Base-by-base conservation (phyloP, 1,284 basidiomycete species). In the Ceratobasidium sp. region DNA sequence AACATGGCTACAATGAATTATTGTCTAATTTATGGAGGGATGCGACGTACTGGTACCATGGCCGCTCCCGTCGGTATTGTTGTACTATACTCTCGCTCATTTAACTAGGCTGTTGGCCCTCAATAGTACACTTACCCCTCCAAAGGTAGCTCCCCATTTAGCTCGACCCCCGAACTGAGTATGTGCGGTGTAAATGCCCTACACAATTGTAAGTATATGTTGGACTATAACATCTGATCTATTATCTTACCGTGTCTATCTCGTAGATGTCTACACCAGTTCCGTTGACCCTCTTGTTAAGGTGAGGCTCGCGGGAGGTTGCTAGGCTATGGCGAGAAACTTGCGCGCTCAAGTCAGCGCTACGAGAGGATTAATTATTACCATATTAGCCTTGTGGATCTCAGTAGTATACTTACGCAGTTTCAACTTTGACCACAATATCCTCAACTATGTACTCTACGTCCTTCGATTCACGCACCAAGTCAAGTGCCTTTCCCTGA, bases 101-200 rank as follows among this genome's bases (percentile, higher is more conserved):
- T 50, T 41, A 1, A 29, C 6, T 27, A n/a, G 6, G 36, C 15
- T 53, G 15, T 5, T 33, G 51, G 15, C 7, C 29, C 14, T 33
- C 19, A 36, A 15, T 19, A 41, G 11, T 45, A n/a, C n/a, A 33
- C 54, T 59, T 54, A 72, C 57, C 14, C 54, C 53, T 9, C 64
- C 64, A 41, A 66, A 66, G 4, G 50, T 57, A 9, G 36, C 33
- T 24, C 73, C 73, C 63, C 64, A 75, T 17, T 47, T 41, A 17
- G 74, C 74, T 24, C 74, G 74, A 31, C 74, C 66, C 19, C 66
- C 66, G 27, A 75, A 75, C 31, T 53, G 36, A 29, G 24, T 48
- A 44, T 75, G 74, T 8, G 66, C 53, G 17, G 47, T 60, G 24
- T 71, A 53, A 41, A 75, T 75, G n/a, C 74, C 65, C 65, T 67